A percentile compares a stretch with the other conserved stretches of the same genome.
Conservation (phyloP, 1,139 yeast species). For the Chernovozyma aurita region DNA sequence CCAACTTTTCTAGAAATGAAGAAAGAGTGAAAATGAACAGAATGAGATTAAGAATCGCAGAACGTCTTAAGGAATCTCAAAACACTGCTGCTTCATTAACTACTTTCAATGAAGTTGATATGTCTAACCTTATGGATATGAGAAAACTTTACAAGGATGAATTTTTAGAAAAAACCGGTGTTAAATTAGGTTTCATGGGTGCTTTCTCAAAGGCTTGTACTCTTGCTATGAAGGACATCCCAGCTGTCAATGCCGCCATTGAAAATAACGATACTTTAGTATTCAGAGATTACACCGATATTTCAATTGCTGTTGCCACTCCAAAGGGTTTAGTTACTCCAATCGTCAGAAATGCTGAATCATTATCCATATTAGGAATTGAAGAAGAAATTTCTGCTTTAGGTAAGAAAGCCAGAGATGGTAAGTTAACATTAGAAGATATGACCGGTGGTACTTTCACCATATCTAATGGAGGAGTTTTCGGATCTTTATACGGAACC, state of each 20-base stretch:
- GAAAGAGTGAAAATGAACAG: conserved; percentile 98
- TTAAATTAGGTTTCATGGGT: conserved; percentile 98
- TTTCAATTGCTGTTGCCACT: conserved; percentile 96
- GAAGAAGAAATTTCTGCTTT: conserved; percentile 80
- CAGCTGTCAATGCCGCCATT: conserved; percentile 93
- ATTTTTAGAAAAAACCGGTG: conserved; percentile 87
- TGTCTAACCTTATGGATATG: conserved; percentile 90
- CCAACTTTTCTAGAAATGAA: conserved; percentile 76
- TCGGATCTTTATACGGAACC: conserved; percentile 96
- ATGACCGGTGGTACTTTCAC: conserved; percentile 99
- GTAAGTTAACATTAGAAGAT: conserved; percentile 93
- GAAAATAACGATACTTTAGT: conserved; percentile 92
- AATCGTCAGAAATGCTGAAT: conserved; percentile 95
- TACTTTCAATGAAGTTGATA: conserved; percentile 97
- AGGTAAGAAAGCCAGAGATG: conserved; percentile 95
- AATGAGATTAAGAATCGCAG: conserved; percentile 98
- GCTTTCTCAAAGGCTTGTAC: conserved; percentile 93
- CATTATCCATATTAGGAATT: conserved; percentile 80
- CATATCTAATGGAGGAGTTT: conserved; percentile 98
- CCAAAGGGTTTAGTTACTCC: conserved; percentile 99
- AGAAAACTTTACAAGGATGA: conserved; percentile 97
- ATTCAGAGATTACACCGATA: conserved; percentile 93
- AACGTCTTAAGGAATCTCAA: conserved; percentile 98
- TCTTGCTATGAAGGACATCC: conserved; percentile 91
- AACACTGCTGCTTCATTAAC: conserved; percentile 98